Evolutionary conservation across 768 basidiomycete species (phyloP), one percentile per base, ranked within the genome.

Genomic region (Suillus tomentosus): DNA sequence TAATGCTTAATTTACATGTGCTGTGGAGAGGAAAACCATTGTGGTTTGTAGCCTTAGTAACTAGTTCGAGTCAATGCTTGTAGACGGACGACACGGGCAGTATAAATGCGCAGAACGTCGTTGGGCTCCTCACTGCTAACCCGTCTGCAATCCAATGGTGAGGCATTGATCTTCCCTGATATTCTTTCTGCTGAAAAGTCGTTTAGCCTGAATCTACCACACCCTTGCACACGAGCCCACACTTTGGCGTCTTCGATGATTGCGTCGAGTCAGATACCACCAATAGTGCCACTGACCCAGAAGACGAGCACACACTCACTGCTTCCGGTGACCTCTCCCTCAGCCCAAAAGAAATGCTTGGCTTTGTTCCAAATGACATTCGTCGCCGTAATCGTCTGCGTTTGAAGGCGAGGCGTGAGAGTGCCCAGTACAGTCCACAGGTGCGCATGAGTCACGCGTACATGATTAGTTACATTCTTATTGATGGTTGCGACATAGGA

Each of bases 281-380:
- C 39, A 66, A 68, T 31, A 31, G 31, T 31, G 31, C 31, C 31
- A 31, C 31, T 31, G 31, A 31, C 24, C 40, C 22, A 0, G 77
- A 81, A 7, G 76, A 81, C 15, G 77, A 78, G 64, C 67, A 83
- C 66, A 80, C 77, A 0, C 67, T 85, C 50, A 76, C 71, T 36
- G 81, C 75, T 19, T 85, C 74, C 43, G 84, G 84, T 11, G 81
- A 85, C 24, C 79, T 84, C 27, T 81, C 81, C 1, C 71, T 80
- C 1, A 71, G 76, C 27, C 78, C 79, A 50, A 67, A 74, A 34
- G 72, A 77, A 36, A 77, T 77, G 43, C 64, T 81, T 3, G 78
- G 79, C 0, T 73, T 65, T 1, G 15, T 4, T 34, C 27, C 9
- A 53, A 27, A 34, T 8, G 24, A 42, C 7, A 34, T 36, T 14